Evolutionary conservation across 2,329 filamentous ascomycete genomes (phyloP).

Genomic region (Diaporthe longicolla): DNA sequence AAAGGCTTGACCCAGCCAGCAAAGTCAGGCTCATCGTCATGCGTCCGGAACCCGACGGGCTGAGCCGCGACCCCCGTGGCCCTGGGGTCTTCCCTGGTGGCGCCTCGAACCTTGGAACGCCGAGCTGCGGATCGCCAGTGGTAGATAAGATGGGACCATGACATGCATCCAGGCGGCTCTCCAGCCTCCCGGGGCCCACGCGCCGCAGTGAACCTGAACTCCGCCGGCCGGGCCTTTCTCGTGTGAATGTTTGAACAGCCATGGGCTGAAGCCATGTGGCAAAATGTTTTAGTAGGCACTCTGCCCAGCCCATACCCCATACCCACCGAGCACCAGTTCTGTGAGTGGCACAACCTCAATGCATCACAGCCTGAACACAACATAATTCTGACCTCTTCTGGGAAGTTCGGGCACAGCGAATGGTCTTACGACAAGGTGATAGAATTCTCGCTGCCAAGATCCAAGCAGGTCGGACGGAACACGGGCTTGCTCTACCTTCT

Average conservation of each 20-base stretch:
- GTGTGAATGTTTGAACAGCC: slow-evolving; percentile 2
- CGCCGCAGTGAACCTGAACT: neutral
- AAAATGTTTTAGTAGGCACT: no score
- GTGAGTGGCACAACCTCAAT: neutral
- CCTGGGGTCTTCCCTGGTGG: slow-evolving; percentile 34
- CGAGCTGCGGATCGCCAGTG: slow-evolving; percentile 28
- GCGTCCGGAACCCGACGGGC: slow-evolving; percentile 37
- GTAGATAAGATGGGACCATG: slow-evolving; percentile 17
- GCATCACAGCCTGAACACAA: neutral
- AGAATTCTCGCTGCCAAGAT: no score
- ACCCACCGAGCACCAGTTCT: neutral
- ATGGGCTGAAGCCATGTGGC: neutral
- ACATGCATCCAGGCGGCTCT: slow-evolving; percentile 16
- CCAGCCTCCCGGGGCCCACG: slow-evolving; percentile 13
- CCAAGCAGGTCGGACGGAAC: no score
- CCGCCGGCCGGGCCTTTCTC: neutral
- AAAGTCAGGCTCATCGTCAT: slow-evolving; percentile 32
- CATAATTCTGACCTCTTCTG: no score
- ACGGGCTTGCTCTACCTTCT: no score
- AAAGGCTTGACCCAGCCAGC: slow-evolving; percentile 5
- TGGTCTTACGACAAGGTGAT: no score
- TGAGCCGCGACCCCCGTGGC: slow-evolving; percentile 36
- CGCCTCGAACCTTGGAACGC: slow-evolving; percentile 28
- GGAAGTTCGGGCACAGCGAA: no score
- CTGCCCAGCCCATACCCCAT: no score